Conservation (phyloP, 2,329 filamentous ascomycete species). For the Fusarium sp. region DNA sequence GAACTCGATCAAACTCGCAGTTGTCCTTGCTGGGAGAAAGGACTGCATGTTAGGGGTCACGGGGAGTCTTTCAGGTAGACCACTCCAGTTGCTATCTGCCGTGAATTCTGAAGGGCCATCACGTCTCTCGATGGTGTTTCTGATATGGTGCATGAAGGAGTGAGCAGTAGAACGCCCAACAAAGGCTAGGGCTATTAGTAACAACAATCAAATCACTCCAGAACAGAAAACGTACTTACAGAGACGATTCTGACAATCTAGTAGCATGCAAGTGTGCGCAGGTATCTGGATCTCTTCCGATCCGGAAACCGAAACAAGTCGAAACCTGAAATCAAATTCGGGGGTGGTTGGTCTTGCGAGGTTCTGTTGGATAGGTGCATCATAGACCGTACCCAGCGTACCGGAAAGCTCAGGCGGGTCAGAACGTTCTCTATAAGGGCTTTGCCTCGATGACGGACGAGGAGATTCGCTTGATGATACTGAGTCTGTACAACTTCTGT, state of each 20-base stretch:
- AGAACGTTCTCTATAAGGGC: not conserved
- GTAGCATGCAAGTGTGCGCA: slow-evolving; percentile 65
- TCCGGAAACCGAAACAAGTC: slow-evolving; percentile 45
- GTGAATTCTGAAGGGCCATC: slow-evolving; percentile 67
- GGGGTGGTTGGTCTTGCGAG: not conserved
- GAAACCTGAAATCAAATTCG: not conserved
- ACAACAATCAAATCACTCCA: not conserved
- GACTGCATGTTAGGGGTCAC: not conserved
- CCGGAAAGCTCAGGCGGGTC: not conserved
- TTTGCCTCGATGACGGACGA: not conserved
- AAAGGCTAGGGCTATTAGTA: slow-evolving; percentile 56
- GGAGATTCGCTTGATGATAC: not conserved
- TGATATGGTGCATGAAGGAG: slow-evolving; percentile 68
- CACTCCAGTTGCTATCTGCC: slow-evolving; percentile 64
- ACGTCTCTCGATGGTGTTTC: slow-evolving; percentile 66
- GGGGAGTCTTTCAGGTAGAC: slow-evolving; percentile 64
- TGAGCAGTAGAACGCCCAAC: slow-evolving; percentile 71
- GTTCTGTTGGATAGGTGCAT: not conserved
- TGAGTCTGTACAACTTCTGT: not conserved
- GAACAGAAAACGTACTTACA: slow-evolving; percentile 52
- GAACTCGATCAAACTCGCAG: slow-evolving; percentile 55
- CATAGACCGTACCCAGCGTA: not conserved
- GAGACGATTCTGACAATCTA: slow-evolving; percentile 66
- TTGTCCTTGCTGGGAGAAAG: slow-evolving; percentile 57
- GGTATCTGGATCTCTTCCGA: slow-evolving; percentile 65